Percentiles rank a stretch among this genome's conserved stretches.
Evolutionary conservation across 2,329 filamentous ascomycete genomes (phyloP).

Genomic region (Aureobasidium vineae): DNA sequence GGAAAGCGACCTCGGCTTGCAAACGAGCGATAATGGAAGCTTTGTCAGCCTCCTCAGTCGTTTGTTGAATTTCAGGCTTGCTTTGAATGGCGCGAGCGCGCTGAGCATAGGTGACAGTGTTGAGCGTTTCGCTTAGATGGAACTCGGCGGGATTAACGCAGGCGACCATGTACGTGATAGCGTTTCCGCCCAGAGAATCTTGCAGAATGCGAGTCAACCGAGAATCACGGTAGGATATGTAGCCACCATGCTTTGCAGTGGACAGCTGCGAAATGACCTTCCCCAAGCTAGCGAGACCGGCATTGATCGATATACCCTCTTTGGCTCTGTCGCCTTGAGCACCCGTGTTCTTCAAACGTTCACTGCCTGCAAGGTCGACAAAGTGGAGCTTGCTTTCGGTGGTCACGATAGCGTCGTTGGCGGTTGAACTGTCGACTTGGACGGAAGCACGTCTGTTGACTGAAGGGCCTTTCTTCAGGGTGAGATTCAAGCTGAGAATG

Average conservation of each 20-base stretch:
- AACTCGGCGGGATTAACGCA: conserved; percentile 97
- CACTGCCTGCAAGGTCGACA: conserved; percentile 94
- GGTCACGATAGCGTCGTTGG: conserved; percentile 67
- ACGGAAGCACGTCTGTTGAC: conserved; percentile 78
- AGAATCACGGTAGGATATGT: conserved; percentile 98
- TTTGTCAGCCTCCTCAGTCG: conserved; percentile 86
- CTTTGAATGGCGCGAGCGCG: conserved; percentile 94
- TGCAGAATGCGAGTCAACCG: conserved; percentile 91
- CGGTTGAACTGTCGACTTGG: conserved; percentile 73
- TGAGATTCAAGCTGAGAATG: conserved; percentile 90
- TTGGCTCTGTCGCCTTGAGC: conserved; percentile 91
- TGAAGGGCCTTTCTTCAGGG: conserved; percentile 68
- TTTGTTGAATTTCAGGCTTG: conserved; percentile 92
- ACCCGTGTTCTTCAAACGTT: conserved; percentile 94
- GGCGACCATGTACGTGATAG: conserved; percentile 99
- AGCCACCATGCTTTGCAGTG: conserved; percentile 77
- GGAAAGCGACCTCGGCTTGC: conserved; percentile 88
- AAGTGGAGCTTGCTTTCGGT: conserved; percentile 99
- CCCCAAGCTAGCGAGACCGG: conserved; percentile 86
- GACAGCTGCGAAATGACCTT: conserved; percentile 99
- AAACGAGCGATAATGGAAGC: conserved; percentile 89
- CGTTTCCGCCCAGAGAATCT: conserved; percentile 94
- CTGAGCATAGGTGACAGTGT: conserved; percentile 95
- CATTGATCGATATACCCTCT: conserved; percentile 98
- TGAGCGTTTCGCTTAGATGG: conserved; percentile 94